Evolutionary conservation across 2,329 filamentous ascomycete species (phyloP).

Genomic region (Hymenoscyphus occultus): DNA sequence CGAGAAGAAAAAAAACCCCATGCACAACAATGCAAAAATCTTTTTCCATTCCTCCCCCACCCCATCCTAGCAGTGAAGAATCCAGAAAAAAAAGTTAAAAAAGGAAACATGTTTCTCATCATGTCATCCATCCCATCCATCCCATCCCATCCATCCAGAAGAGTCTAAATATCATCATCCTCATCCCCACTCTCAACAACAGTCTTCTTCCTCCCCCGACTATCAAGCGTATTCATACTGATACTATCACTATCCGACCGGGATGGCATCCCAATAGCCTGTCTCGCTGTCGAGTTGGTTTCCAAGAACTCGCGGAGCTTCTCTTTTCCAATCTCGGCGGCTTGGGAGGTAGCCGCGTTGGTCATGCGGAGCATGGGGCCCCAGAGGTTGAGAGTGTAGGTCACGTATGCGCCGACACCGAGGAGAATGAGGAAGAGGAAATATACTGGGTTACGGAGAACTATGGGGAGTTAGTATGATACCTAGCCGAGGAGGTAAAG

Average conservation of each 20-base stretch:
- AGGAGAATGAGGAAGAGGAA: slow-evolving; percentile 83
- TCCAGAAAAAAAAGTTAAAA: neutral
- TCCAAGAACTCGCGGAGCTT: slow-evolving; percentile 86
- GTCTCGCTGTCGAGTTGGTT: slow-evolving; percentile 77
- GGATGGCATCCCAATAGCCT: slow-evolving; percentile 74
- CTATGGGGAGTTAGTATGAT: slow-evolving; percentile 44
- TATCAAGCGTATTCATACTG: slow-evolving; percentile 59
- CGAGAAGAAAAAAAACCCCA: neutral
- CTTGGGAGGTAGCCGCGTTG: slow-evolving; percentile 83
- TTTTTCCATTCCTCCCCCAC: no score
- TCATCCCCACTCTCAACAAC: slow-evolving; percentile 40
- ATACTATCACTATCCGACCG: slow-evolving; percentile 48
- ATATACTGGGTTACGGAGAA: slow-evolving; percentile 88
- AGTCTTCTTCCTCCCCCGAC: slow-evolving; percentile 52
- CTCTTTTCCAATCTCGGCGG: slow-evolving; percentile 87
- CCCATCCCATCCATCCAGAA: neutral
- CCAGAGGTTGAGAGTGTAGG: slow-evolving; percentile 91
- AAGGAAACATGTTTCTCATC: neutral
- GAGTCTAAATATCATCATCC: slow-evolving; percentile 40
- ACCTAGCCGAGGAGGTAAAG: neutral
- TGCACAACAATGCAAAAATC: no score
- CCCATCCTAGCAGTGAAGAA: no score
- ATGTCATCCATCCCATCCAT: neutral
- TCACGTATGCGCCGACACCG: slow-evolving; percentile 76
- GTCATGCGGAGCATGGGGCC: slow-evolving; percentile 95